Percentiles rank a stretch among this genome's conserved stretches.
phyloP scores from a whole-genome alignment of 2,329 filamentous ascomycete genomes.

The Claviceps citrina region DNA sequence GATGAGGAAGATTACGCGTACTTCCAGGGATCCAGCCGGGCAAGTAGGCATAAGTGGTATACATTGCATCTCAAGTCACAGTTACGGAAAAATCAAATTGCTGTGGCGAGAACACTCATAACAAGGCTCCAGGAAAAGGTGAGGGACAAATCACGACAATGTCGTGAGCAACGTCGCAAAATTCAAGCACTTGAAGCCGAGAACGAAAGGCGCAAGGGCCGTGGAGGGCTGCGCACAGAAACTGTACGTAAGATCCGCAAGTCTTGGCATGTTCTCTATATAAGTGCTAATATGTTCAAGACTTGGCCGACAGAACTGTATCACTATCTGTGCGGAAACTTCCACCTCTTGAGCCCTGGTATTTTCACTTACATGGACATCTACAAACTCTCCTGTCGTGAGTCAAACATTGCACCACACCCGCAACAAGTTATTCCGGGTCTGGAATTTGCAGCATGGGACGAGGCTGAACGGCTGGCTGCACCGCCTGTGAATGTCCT shows the following conservation, averaged over 20 bases:
- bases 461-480: background rate
- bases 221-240: background rate
- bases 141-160: no score
- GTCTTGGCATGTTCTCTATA: background rate
- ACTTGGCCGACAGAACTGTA: background rate
- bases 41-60: background rate
- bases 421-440: conserved; percentile 7
- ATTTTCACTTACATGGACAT: conserved; percentile 6
- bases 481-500: background rate
- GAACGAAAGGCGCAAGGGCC: no score
- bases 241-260: background rate
- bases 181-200: background rate
- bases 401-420: conserved; percentile 10
- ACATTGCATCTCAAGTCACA: background rate
- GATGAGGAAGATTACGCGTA: background rate
- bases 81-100: background rate
- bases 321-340: background rate
- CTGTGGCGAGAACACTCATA: background rate
- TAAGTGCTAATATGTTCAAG: background rate
- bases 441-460: conserved; percentile 2
- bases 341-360: no score
- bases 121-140: background rate
- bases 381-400: conserved; percentile 8
- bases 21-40: no score
- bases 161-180: no score